phyloP scores from a whole-genome alignment of 129 eudicot species.

The Tagetes patula region DNA sequence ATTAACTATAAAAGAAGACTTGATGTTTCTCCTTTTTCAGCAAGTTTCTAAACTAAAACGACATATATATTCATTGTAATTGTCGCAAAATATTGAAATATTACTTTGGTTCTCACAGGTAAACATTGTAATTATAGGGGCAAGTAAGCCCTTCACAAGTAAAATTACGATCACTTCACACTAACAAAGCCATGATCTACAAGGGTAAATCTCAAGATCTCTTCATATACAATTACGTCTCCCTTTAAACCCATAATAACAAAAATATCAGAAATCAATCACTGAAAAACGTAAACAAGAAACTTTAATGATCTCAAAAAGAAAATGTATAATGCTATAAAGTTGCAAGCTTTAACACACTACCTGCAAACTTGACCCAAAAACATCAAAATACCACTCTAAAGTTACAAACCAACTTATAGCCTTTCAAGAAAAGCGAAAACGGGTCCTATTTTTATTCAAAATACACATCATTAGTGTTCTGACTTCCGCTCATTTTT shows the following conservation, averaged over 20 bases:
- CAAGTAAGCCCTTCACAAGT: neutral
- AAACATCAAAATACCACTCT: constrained; percentile 17
- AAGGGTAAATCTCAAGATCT: neutral
- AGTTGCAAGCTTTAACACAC: constrained; percentile 17
- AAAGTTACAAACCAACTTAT: constrained; percentile 16
- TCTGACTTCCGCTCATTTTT: constrained; percentile 8
- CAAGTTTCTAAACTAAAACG: constrained; percentile 1
- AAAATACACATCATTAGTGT: constrained; percentile 26
- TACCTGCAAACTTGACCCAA: constrained; percentile 20
- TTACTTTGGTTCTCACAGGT: neutral
- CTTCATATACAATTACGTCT: neutral
- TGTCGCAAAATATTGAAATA: neutral
- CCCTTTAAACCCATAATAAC: neutral
- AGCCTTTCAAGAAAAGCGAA: constrained; percentile 6
- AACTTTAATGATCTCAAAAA: neutral
- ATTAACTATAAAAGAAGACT: neutral
- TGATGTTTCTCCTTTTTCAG: neutral
- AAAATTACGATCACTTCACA: neutral
- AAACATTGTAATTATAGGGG: neutral
- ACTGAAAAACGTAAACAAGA: neutral
- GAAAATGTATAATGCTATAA: constrained; percentile 5
- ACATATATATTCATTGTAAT: neutral
- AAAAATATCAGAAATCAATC: neutral
- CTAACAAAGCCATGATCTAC: neutral
- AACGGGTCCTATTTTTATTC: neutral